A percentile compares a stretch with the other conserved stretches of the same genome.
These are phyloP conservation scores for Phytophthora tentaculata DNA, from an alignment of 352 stramenopile genomes.

Conservation along the genomic window DNA sequence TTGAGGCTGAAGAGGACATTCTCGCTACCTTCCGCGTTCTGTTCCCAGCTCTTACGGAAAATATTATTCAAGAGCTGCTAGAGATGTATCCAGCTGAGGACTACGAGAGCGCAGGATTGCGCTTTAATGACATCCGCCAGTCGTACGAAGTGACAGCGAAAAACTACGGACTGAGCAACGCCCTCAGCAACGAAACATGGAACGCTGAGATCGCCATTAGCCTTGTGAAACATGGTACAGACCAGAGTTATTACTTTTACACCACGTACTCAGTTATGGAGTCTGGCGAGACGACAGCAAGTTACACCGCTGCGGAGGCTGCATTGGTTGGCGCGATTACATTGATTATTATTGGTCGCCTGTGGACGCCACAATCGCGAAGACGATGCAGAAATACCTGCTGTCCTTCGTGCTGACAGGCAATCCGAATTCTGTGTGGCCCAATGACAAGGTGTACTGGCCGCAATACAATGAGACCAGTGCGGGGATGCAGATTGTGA, in stretches of 20 bases:
- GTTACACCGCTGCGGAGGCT: constrained; percentile 23
- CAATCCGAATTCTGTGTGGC: constrained; percentile 31
- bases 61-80: constrained; percentile 16
- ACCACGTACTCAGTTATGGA: constrained; percentile 18
- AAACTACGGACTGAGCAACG: constrained; percentile 20
- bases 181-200: constrained; percentile 31
- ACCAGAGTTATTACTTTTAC: constrained; percentile 37
- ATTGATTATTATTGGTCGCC: too few relatives aligned
- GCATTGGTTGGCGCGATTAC: neutral
- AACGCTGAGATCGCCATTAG: constrained; percentile 25
- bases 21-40: constrained; percentile 24
- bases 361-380: neutral
- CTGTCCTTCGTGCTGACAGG: constrained; percentile 35
- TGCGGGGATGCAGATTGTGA: constrained; percentile 29
- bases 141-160: constrained; percentile 30
- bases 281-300: constrained; percentile 10
- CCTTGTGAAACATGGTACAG: constrained; percentile 14
- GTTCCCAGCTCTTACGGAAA: constrained; percentile 28
- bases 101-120: constrained; percentile 30
- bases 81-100: constrained; percentile 28
- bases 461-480: constrained; percentile 26
- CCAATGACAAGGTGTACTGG: constrained; percentile 37
- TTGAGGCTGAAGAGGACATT: constrained; percentile 20
- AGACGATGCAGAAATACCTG: constrained; percentile 37
- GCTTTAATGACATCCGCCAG: constrained; percentile 32